Percentiles rank a stretch among this genome's conserved stretches.
These are phyloP conservation scores for Trichocomaceae sp. DNA, from an alignment of 2,329 filamentous ascomycete genomes.

Conservation along the genomic window DNA sequence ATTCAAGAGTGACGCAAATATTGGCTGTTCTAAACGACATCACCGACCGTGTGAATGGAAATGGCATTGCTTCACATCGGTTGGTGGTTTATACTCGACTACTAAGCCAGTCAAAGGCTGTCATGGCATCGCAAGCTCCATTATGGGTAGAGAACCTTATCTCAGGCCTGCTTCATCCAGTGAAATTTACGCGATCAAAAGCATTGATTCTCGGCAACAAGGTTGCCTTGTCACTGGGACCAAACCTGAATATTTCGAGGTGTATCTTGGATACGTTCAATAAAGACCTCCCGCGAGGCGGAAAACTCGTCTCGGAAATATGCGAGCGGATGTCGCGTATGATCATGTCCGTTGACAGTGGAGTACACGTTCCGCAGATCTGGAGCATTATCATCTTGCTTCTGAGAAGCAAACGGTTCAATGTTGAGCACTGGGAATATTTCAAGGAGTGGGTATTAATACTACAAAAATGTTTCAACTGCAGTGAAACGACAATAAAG, in stretches of 20 bases:
- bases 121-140: slow-evolving; percentile 62
- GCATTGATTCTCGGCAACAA: slow-evolving; percentile 70
- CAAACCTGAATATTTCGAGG: slow-evolving; percentile 60
- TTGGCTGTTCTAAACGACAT: slow-evolving; percentile 65
- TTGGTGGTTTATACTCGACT: slow-evolving; percentile 73
- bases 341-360: slow-evolving; percentile 54
- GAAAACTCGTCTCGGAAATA: slow-evolving; percentile 64
- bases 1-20: slow-evolving; percentile 62
- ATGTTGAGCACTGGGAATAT: slow-evolving; percentile 62
- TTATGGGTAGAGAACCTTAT: slow-evolving; percentile 81
- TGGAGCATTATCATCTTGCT: slow-evolving; percentile 81
- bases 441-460: slow-evolving; percentile 69
- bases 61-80: slow-evolving; percentile 70
- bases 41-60: slow-evolving; percentile 67
- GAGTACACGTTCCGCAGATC: slow-evolving; percentile 69
- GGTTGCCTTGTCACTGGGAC: slow-evolving; percentile 61
- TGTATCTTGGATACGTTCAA: slow-evolving; percentile 53
- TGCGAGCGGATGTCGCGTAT: slow-evolving; percentile 61
- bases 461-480: slow-evolving; percentile 79
- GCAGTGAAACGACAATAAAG: slow-evolving; percentile 62
- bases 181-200: slow-evolving; percentile 67
- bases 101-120: slow-evolving; percentile 60
- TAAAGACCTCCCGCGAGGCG: slow-evolving; percentile 45
- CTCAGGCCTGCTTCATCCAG: slow-evolving; percentile 68
- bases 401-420: slow-evolving; percentile 55